phyloP scores from a whole-genome alignment of 1,284 basidiomycete species.

The Fomes fomentarius region DNA sequence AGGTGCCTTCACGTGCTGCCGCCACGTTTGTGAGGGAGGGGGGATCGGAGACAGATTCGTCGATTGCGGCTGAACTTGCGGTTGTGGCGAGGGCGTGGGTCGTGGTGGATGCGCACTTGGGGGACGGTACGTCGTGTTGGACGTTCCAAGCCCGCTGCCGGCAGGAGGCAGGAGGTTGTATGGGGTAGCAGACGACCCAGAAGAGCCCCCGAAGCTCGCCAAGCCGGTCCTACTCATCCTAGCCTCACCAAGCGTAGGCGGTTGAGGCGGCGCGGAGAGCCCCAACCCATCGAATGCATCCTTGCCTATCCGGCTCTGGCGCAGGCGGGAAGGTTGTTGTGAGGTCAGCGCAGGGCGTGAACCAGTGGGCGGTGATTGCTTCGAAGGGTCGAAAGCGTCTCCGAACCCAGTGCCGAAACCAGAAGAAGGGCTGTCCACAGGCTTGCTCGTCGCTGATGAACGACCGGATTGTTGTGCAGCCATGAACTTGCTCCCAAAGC shows the following conservation, averaged over 20 bases:
- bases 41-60: constrained; percentile 25
- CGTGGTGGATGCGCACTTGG: constrained; percentile 50
- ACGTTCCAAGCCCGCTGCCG: constrained; percentile 27
- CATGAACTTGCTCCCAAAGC: constrained; percentile 43
- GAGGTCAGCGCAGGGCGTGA: constrained; percentile 28
- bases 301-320: constrained; percentile 38
- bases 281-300: constrained; percentile 82
- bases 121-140: constrained; percentile 33
- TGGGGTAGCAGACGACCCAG: constrained; percentile 17
- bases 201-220: constrained; percentile 46
- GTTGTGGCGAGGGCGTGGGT: constrained; percentile 43
- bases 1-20: constrained; percentile 22
- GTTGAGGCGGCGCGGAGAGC: constrained; percentile 47
- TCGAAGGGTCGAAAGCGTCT: constrained; percentile 45
- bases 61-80: constrained; percentile 30
- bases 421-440: constrained; percentile 6
- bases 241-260: constrained; percentile 76
- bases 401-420: constrained; percentile 47
- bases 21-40: constrained; percentile 27
- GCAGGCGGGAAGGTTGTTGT: constrained; percentile 11
- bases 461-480: constrained; percentile 4
- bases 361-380: constrained; percentile 18
- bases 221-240: constrained; percentile 69
- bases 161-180: constrained; percentile 25
- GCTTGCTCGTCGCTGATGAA: constrained; percentile 5